Conservation (phyloP, 225 moss, liverwort and hornwort genomes). For the Polytrichum commune region DNA sequence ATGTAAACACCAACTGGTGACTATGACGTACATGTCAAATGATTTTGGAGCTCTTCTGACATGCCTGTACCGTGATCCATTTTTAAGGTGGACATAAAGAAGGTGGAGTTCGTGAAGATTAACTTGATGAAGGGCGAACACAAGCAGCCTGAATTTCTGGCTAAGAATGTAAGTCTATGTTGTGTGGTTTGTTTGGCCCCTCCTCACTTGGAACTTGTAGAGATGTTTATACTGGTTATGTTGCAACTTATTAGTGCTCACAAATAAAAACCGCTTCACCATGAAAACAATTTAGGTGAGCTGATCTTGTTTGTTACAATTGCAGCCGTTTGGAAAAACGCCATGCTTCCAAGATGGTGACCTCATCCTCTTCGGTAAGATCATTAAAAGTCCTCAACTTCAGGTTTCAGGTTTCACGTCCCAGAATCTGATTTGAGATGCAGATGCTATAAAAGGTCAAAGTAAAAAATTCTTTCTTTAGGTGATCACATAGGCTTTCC, state of each 20-base stretch:
- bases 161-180: slow-evolving; percentile 36
- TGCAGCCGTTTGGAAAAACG: slow-evolving; percentile 38
- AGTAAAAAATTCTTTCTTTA: too few species aligned
- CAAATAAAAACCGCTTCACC: too few species aligned
- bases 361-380: slow-evolving; percentile 30
- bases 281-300: too few species aligned
- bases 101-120: slow-evolving; percentile 39
- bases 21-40: background rate
- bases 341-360: slow-evolving; percentile 43
- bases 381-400: too few species aligned
- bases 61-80: background rate
- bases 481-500: too few species aligned
- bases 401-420: too few species aligned
- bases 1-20: background rate
- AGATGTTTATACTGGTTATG: too few species aligned
- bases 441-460: too few species aligned
- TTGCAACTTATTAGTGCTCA: too few species aligned
- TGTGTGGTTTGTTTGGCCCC: background rate
- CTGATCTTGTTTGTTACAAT: slow-evolving; percentile 2
- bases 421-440: too few species aligned
- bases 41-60: background rate
- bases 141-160: slow-evolving; percentile 15
- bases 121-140: slow-evolving; percentile 24
- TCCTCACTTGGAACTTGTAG: too few species aligned
- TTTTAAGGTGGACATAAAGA: slow-evolving; percentile 31